Evolutionary conservation across 305 asterid species (phyloP), one percentile per base, ranked within the genome.

Genomic region (Fraxinus latifolia): DNA sequence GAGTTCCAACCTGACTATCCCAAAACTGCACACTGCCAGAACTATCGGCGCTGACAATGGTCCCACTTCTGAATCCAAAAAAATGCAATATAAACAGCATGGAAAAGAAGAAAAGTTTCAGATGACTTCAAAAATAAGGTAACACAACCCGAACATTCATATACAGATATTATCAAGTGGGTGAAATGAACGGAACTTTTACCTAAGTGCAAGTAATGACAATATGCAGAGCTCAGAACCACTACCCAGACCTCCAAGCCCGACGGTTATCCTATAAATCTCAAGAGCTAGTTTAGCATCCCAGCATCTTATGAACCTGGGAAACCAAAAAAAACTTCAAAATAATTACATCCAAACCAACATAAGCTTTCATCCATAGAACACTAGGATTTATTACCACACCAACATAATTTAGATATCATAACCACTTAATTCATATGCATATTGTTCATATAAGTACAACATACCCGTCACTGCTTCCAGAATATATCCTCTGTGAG

Each of bases 141-240:
- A 39, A 17, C 17, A 32, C 33, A 55, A 31, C 36, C 34, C 14
- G 5, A 70, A 29, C 44, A 81, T 9, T 21, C 2, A 68, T 29
- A 78, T 58, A 19, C 19, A 76, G 44, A 70, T 60, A 9, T 1
- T 33, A 23, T 12, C 70, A 82, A 55, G 17, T 27, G 44, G 70
- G 47, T 11, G 12, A 50, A 33, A 58, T 78, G 79, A 81, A 74
- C 3, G 2, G 32, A 37, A 78, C 23, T 21, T 65, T 81, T 80
- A 96, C 98, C 98, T 91, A 82, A 96, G 89, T 27, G 96, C 93
- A 89, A 95, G 94, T 84, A 96, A 87, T 8, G 98, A 93, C 98
- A 95, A 95, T 87, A 95, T 85, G 91, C 99, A 95, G 58, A 92
- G 91, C 77, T 96, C 98, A 79, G 83, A 85, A 84, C 90, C 95